Percentiles rank a stretch among this genome's conserved stretches.
phyloP scores from a whole-genome alignment of 1,139 yeast genomes.

The Nakaseomyces delphensis region DNA sequence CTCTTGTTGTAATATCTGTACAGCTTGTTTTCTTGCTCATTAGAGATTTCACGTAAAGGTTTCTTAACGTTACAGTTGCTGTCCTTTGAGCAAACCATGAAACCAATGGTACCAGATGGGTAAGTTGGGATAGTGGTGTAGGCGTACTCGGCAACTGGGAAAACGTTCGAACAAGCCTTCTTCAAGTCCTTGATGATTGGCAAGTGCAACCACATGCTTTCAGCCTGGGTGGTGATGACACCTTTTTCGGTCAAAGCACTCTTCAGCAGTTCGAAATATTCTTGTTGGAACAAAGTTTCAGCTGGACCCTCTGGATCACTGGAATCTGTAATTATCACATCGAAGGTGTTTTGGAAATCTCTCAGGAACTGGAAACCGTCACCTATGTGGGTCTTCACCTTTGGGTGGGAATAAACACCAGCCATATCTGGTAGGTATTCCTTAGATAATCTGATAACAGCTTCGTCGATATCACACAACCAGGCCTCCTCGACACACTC shows the following conservation, averaged over 20 bases:
- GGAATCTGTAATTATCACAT: conserved; percentile 87
- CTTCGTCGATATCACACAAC: conserved; percentile 86
- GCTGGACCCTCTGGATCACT: conserved; percentile 98
- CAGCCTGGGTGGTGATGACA: conserved; percentile 86
- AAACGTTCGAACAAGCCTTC: conserved; percentile 64
- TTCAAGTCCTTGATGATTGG: conserved; percentile 68
- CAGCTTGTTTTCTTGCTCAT: conserved; percentile 52
- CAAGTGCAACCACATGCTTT: conserved; percentile 83
- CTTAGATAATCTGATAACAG: conserved; percentile 75
- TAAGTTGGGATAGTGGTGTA: conserved; percentile 88
- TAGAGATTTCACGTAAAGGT: conserved; percentile 61
- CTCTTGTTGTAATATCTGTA: conserved; percentile 72
- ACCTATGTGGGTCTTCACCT: conserved; percentile 74
- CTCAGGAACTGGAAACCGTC: conserved; percentile 89
- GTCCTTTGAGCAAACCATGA: conserved; percentile 86
- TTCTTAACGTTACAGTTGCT: conserved; percentile 48
- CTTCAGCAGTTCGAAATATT: conserved; percentile 69
- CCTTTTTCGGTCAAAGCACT: conserved; percentile 81
- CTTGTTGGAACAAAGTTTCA: conserved; percentile 75
- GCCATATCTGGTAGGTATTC: conserved; percentile 80
- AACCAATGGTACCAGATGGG: conserved; percentile 89
- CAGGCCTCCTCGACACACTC: conserved; percentile 73
- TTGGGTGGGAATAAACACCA: conserved; percentile 67
- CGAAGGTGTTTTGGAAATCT: conserved; percentile 62
- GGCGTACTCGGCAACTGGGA: conserved; percentile 83